Conservation (phyloP, 2,329 filamentous ascomycete genomes). For the Sarocladium kiliense region DNA sequence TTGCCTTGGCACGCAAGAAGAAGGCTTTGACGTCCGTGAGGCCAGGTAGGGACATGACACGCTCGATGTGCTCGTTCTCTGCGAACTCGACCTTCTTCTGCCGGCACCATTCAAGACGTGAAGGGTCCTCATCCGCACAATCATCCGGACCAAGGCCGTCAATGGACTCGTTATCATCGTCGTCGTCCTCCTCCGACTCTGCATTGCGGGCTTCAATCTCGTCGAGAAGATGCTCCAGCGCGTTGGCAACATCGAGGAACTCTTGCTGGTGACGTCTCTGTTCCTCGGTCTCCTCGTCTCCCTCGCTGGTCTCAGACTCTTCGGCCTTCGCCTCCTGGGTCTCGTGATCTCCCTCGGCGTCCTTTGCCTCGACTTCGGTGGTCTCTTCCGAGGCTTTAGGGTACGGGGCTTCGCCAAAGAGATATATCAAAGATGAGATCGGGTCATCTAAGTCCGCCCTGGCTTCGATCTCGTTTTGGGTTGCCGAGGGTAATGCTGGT, state of each 20-base stretch:
- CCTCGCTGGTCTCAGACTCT: not conserved
- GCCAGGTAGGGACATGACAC: constrained; percentile 57
- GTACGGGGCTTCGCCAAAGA: not conserved
- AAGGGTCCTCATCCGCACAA: constrained; percentile 35
- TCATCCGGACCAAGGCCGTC: constrained; percentile 23
- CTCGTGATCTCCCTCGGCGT: constrained; percentile 13
- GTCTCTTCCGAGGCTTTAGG: constrained; percentile 14
- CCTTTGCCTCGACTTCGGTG: constrained; percentile 13
- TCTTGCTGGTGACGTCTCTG: not conserved
- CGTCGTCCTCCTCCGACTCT: constrained; percentile 16
- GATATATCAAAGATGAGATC: not conserved
- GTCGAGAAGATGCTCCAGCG: constrained; percentile 23
- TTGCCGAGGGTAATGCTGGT: not conserved
- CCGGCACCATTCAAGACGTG: constrained; percentile 26
- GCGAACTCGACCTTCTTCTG: constrained; percentile 42
- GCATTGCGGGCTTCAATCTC: constrained; percentile 17
- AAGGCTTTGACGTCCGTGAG: constrained; percentile 56
- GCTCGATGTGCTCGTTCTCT: constrained; percentile 49
- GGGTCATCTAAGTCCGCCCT: not conserved
- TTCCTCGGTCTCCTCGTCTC: constrained; percentile 8
- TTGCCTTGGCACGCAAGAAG: constrained; percentile 37
- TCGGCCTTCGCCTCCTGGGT: not conserved
- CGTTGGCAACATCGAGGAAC: constrained; percentile 21
- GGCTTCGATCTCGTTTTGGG: not conserved
- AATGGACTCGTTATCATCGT: constrained; percentile 22